Evolutionary conservation across 371 early-diverging fungal genomes (phyloP).

Genomic region (Dichotomocladium elegans): DNA sequence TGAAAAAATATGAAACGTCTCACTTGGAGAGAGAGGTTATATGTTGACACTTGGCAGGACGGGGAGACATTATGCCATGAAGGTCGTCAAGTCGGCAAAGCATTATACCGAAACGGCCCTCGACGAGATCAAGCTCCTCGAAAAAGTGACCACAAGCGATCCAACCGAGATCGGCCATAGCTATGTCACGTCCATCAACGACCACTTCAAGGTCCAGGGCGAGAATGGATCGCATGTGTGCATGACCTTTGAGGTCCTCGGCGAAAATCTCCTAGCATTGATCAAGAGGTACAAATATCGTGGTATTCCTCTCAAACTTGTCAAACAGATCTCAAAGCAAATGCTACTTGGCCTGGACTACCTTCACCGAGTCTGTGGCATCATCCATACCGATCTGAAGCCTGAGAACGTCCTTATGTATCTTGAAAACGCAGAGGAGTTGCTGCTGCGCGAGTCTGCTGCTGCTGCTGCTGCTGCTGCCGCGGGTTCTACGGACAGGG

Average conservation of each 20-base stretch:
- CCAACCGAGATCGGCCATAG: constrained; percentile 53
- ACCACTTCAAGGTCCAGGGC: constrained; percentile 86
- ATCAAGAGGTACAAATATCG: constrained; percentile 73
- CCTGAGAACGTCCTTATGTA: constrained; percentile 95
- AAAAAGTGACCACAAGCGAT: constrained; percentile 71
- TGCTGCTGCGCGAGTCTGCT: constrained; percentile 30
- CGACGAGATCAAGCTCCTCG: constrained; percentile 93
- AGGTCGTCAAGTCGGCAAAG: constrained; percentile 93
- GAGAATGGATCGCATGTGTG: constrained; percentile 92
- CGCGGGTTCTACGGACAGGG: neutral
- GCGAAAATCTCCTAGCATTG: constrained; percentile 88
- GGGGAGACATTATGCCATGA: constrained; percentile 88
- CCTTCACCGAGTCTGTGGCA: constrained; percentile 88
- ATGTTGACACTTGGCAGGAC: constrained; percentile 25
- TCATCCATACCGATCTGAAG: constrained; percentile 98
- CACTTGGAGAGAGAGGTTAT: neutral
- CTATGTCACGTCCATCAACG: constrained; percentile 80
- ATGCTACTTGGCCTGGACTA: constrained; percentile 90
- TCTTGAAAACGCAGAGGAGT: constrained; percentile 79
- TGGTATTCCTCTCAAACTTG: constrained; percentile 84
- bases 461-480: neutral
- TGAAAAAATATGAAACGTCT: constrained; percentile 1
- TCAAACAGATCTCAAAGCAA: constrained; percentile 87
- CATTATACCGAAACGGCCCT: constrained; percentile 95
- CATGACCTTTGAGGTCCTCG: constrained; percentile 97